Base-by-base conservation (phyloP, 495 filamentous ascomycete species). In the Aspergillus egyptiacus region DNA sequence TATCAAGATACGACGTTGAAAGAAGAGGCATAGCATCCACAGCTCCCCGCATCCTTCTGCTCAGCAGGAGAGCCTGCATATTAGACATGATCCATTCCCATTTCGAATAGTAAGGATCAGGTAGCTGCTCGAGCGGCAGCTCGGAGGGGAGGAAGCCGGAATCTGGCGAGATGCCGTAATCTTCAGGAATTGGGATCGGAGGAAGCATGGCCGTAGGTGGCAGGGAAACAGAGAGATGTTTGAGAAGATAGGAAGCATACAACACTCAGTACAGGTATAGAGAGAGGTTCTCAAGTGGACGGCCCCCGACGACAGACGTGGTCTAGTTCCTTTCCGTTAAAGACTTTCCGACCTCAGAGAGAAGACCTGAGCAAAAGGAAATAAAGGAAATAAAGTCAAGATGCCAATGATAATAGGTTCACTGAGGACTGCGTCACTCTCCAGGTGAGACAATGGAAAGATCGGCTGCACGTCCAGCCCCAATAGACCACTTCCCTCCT, bases 91-190 rank as follows among this genome's bases (percentile, higher is more conserved):
- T 76, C 48, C 80, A 73, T 69, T 99, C 93, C 93, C 93, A 99
- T 56, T 86, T 85, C 56, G 82, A 79, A 66, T 96, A 99, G 74
- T 96, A 97, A 0, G 83, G 79, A 58, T 95, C 83, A 10, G 90
- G 86, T 27, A 97, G 78, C 43, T 76, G 61, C 43, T 85, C 80
- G 48, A 97, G 72, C 25, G 93, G 94, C n/a, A 83, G 68, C 53
- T 88, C 81, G 22, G 83, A 66, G 0, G 93, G 87, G 32, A 99
- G 84, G 69, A 99, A 99, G 52, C 93, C 93, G 73, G 87, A 74
- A 37, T 82, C 74, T 33, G 83, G 76, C 46, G 91, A 94, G 65
- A 98, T 84, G 64, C 85, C 89, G 70, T 96, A 97, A 62, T 96
- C 85, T 59, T 78, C 73, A 28, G 87, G 72, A 25, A 73, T 67